Percentiles rank a stretch among this genome's conserved stretches.
Conservation (phyloP, 495 filamentous ascomycete genomes). For the Stereocaulon alpinum region DNA sequence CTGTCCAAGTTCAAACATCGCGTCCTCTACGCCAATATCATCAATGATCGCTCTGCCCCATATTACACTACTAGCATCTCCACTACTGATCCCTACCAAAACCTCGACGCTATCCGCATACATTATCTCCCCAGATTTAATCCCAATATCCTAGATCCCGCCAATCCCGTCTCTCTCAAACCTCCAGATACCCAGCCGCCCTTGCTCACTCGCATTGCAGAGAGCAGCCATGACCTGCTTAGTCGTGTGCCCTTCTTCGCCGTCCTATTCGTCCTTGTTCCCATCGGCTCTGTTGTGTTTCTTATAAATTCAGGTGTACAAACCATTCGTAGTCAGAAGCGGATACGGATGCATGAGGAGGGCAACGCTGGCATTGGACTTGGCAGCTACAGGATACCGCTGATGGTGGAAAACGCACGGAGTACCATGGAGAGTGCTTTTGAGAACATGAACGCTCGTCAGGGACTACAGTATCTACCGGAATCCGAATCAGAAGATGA, state of each 20-base stretch:
- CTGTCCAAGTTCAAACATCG: conserved; percentile 63
- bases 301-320: conserved; percentile 67
- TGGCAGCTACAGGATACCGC: conserved; percentile 61
- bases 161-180: conserved; percentile 45
- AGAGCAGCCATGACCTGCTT: conserved; percentile 27
- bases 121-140: conserved; percentile 68
- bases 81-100: conserved; percentile 59
- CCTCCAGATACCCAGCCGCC: conserved; percentile 29
- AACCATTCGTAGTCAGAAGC: conserved; percentile 54
- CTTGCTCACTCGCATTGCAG: conserved; percentile 24
- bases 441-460: conserved; percentile 54
- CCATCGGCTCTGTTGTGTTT: conserved; percentile 58
- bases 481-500: conserved; percentile 27
- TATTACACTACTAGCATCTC: conserved; percentile 77
- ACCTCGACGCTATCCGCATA: conserved; percentile 52
- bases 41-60: conserved; percentile 69
- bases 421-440: conserved; percentile 63
- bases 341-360: conserved; percentile 65
- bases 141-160: conserved; percentile 62
- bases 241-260: conserved; percentile 46
- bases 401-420: conserved; percentile 57
- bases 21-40: conserved; percentile 69
- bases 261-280: conserved; percentile 53
- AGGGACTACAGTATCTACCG: conserved; percentile 53
- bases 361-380: conserved; percentile 55